Evolutionary conservation across 495 filamentous ascomycete species (phyloP).

Genomic region (Annulohypoxylon bovei): DNA sequence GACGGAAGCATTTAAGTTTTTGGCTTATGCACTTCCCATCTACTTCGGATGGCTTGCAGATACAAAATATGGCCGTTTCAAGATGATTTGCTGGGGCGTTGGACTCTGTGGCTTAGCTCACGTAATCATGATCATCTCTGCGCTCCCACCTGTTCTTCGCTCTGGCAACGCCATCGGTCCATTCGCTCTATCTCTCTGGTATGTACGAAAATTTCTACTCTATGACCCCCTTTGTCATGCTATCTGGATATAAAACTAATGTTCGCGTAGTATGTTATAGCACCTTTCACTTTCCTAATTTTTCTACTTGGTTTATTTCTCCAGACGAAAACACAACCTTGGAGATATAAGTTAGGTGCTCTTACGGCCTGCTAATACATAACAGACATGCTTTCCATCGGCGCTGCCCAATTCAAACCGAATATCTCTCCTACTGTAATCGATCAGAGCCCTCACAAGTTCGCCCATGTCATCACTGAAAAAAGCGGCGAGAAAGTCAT

Average conservation of each 20-base stretch:
- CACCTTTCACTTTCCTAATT: slow-evolving; percentile 29
- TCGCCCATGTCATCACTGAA: slow-evolving; percentile 67
- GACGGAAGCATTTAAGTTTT: slow-evolving; percentile 65
- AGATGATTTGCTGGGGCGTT: slow-evolving; percentile 69
- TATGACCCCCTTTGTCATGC: not conserved
- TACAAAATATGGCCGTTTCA: slow-evolving; percentile 66
- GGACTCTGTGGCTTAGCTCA: slow-evolving; percentile 68
- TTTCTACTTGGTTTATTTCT: slow-evolving; percentile 33
- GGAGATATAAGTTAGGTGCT: slow-evolving; percentile 18
- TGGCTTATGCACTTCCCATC: slow-evolving; percentile 67
- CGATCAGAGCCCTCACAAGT: slow-evolving; percentile 71
- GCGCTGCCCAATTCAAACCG: slow-evolving; percentile 72
- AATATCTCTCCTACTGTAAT: slow-evolving; percentile 73
- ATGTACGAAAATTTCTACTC: slow-evolving; percentile 10
- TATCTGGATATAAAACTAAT: slow-evolving; percentile 15
- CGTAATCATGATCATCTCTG: slow-evolving; percentile 68
- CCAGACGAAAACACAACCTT: slow-evolving; percentile 3
- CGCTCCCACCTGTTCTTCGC: slow-evolving; percentile 65
- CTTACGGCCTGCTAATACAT: slow-evolving; percentile 48
- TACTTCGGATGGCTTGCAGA: slow-evolving; percentile 69
- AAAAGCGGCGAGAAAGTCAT: slow-evolving; percentile 78
- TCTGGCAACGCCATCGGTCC: slow-evolving; percentile 65
- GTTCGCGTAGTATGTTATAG: slow-evolving; percentile 22
- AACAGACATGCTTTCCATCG: slow-evolving; percentile 64
- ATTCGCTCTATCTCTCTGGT: slow-evolving; percentile 62